A percentile compares a stretch with the other conserved stretches of the same genome.
These are phyloP conservation scores for Neurospora sp. DNA, from an alignment of 495 filamentous ascomycete species.

Conservation along the genomic window DNA sequence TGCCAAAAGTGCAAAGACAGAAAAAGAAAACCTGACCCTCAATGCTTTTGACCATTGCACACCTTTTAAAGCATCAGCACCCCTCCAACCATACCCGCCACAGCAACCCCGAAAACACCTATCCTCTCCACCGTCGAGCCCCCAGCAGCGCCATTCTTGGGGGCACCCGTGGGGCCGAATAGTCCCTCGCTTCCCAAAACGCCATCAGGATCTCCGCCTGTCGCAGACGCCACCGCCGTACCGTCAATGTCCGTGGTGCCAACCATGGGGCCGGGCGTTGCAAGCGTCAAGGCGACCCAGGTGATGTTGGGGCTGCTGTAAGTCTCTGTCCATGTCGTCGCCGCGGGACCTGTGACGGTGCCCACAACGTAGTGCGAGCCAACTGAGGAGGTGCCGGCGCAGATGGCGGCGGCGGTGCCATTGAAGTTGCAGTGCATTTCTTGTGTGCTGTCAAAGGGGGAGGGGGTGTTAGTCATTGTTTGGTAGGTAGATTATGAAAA, in stretches of 20 bases:
- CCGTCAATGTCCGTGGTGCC: slow-evolving; percentile 14
- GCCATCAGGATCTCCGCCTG: slow-evolving; percentile 1
- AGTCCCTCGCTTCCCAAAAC: slow-evolving; percentile 4
- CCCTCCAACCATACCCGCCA: not conserved
- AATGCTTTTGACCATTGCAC: not conserved
- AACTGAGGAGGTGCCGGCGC: slow-evolving; percentile 25
- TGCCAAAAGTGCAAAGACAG: not conserved
- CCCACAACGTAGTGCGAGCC: slow-evolving; percentile 17
- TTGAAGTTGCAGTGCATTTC: slow-evolving; percentile 23
- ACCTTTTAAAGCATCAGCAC: not conserved
- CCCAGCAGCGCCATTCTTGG: slow-evolving; percentile 5
- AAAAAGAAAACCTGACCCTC: not conserved
- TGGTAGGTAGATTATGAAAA: too few species aligned
- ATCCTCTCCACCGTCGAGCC: not conserved
- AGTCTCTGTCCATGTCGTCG: slow-evolving; percentile 23
- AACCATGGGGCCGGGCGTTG: slow-evolving; percentile 14
- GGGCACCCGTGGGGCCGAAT: not conserved
- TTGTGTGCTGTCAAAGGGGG: slow-evolving; percentile 17
- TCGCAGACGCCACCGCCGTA: slow-evolving; percentile 7
- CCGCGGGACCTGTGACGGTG: slow-evolving; percentile 20
- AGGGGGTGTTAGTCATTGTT: not conserved
- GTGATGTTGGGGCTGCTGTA: slow-evolving; percentile 19
- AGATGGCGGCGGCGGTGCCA: slow-evolving; percentile 26
- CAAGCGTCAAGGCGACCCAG: slow-evolving; percentile 30
- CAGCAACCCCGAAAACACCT: not conserved